Conservation (phyloP, 768 basidiomycete species). For the Ramaria rubella region DNA sequence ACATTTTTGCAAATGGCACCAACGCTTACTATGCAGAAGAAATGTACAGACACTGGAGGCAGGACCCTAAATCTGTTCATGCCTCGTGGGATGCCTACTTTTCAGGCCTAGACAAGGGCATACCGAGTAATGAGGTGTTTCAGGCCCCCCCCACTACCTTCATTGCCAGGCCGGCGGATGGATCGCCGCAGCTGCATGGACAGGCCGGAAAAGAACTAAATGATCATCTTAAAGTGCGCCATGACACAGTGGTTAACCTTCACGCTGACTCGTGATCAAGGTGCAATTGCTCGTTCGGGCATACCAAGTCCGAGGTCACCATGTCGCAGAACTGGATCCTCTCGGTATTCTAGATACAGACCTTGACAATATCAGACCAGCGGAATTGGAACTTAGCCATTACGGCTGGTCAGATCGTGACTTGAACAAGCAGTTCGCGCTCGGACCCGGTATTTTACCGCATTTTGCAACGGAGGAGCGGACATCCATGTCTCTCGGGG, state of each 20-base stretch:
- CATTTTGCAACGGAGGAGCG: constrained; percentile 85
- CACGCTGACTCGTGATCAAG: constrained; percentile 35
- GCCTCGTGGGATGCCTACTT: constrained; percentile 94
- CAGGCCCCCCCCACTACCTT: constrained; percentile 72
- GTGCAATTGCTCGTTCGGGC: constrained; percentile 96
- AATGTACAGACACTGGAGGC: constrained; percentile 90
- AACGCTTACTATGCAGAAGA: constrained; percentile 95
- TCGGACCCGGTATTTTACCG: constrained; percentile 94
- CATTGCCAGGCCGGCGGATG: constrained; percentile 61
- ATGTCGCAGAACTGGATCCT: constrained; percentile 92
- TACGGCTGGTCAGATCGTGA: constrained; percentile 96
- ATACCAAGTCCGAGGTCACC: constrained; percentile 98
- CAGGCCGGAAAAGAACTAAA: constrained; percentile 68
- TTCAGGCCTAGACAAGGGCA: constrained; percentile 82
- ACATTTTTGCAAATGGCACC: constrained; percentile 87
- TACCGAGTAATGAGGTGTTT: constrained; percentile 76
- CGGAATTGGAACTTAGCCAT: constrained; percentile 88
- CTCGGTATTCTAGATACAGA: constrained; percentile 90
- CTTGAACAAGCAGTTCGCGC: constrained; percentile 87
- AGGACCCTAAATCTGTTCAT: constrained; percentile 90
- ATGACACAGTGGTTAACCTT: neutral
- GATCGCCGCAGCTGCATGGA: constrained; percentile 69
- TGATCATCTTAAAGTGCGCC: constrained; percentile 84
- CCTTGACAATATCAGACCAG: constrained; percentile 67
- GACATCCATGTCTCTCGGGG: constrained; percentile 81